Base-by-base conservation (phyloP, 805 yeast genomes). In the Danielia reshetovae region DNA sequence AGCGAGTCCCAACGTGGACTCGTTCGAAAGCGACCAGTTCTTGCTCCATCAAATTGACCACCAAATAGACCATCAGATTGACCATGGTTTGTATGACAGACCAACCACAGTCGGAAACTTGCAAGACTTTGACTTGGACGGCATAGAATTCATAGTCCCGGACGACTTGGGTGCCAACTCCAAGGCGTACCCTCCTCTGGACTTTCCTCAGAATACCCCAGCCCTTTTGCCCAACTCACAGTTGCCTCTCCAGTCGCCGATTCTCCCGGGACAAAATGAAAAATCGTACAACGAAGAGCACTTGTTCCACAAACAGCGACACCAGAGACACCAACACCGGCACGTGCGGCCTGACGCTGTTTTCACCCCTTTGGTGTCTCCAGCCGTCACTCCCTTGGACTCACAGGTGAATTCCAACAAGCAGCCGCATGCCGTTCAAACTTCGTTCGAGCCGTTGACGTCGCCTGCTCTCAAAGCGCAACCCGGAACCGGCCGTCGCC, bases 361-460 rank as follows among this genome's bases (percentile, higher is more conserved):
- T 4, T 84, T 81, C 57, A 84, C 93, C 1, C 93, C 94, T 0
- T 65, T 84, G 40, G 75, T 81, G 2, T 81, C 89, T 2, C 94
- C 94, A 0, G 80, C 84, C 7, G 82, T 78, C 11, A 76, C 87
- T 3, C 87, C 87, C 1, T 48, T 71, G 48, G 86, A 72, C 14
- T 44, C 50, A 23, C 58, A 52, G 27, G 53, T 52, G 5, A 54
- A 52, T 31, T 14, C 39, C 25, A 49, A 49, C 36, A 45, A 48
- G 30, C 46, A 34, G 18, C 32, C 21, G 24, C 31, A 28, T 18
- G 40, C 19, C 43, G 58, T 13, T 51, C 53, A 31, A 45, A 32
- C 48, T 11, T 42, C 58, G n/a, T 65, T 66, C 41, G 70, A 64
- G 48, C 73, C 88, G 0, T 62, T 81, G 47, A 77, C 87, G 3